Evolutionary conservation across 2,329 filamentous ascomycete species (phyloP).

Genomic region (Botrytis fabae): DNA sequence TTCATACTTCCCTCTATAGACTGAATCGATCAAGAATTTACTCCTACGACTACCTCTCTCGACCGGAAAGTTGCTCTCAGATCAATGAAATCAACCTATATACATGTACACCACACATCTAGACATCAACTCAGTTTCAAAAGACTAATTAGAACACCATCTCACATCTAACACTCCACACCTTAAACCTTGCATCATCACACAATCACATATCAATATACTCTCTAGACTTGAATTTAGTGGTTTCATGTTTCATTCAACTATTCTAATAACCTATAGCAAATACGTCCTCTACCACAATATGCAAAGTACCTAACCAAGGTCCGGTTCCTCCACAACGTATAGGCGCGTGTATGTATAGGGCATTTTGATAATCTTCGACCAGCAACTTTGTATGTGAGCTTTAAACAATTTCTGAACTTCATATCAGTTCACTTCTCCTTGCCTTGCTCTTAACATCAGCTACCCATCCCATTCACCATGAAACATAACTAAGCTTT

Average conservation of each 20-base stretch:
- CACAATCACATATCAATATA: neutral
- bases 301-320: neutral
- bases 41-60: too few species aligned
- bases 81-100: too few species aligned
- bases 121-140: too few species aligned
- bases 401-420: conserved; percentile 12
- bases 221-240: neutral
- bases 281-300: conserved; percentile 7
- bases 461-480: neutral
- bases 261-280: conserved; percentile 10
- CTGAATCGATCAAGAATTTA: too few species aligned
- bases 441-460: conserved; percentile 6
- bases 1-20: too few species aligned
- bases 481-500: conserved; percentile 17
- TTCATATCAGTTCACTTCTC: neutral
- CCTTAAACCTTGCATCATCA: neutral
- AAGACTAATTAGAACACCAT: neutral
- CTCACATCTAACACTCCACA: neutral
- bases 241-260: conserved; percentile 16
- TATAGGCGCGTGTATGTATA: neutral
- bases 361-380: neutral
- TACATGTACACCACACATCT: too few species aligned
- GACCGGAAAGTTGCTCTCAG: too few species aligned
- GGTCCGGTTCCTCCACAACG: neutral
- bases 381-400: neutral